phyloP scores from a whole-genome alignment of 192 early-diverging fungal species.

The Backusella psychrophila region DNA sequence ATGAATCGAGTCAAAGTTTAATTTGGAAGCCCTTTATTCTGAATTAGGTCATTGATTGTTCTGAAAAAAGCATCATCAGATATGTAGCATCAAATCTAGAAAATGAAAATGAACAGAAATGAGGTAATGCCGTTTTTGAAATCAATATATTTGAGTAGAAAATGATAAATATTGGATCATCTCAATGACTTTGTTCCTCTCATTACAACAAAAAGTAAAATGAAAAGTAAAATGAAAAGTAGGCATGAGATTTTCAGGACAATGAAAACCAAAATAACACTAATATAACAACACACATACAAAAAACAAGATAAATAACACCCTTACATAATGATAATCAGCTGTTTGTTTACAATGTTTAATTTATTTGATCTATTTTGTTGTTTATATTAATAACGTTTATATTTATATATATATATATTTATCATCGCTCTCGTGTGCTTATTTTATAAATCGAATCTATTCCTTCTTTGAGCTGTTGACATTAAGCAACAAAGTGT shows the following conservation, averaged over 20 bases:
- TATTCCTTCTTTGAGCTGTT: slow-evolving; percentile 20
- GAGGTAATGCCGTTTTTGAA: too few species aligned
- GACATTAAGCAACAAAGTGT: slow-evolving; percentile 93
- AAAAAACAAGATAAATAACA: not conserved
- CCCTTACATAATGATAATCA: not conserved
- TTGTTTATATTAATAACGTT: not conserved
- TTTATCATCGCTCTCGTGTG: not conserved
- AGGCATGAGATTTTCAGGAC: not conserved
- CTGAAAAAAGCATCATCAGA: too few species aligned
- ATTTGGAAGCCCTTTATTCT: too few species aligned
- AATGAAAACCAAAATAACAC: not conserved
- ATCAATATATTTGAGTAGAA: too few species aligned
- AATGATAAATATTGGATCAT: too few species aligned
- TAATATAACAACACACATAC: not conserved
- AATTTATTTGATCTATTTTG: not conserved
- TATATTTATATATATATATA: not conserved
- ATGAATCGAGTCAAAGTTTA: too few species aligned
- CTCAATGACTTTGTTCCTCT: too few species aligned
- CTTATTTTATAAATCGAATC: not conserved
- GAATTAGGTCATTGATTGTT: too few species aligned
- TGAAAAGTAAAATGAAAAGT: too few species aligned
- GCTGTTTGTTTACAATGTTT: not conserved
- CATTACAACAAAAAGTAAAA: too few species aligned
- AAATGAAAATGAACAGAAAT: too few species aligned
- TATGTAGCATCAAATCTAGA: too few species aligned